These are phyloP conservation scores for Lachancea sp. DNA, from an alignment of 805 yeast species.

Conservation along the genomic window DNA sequence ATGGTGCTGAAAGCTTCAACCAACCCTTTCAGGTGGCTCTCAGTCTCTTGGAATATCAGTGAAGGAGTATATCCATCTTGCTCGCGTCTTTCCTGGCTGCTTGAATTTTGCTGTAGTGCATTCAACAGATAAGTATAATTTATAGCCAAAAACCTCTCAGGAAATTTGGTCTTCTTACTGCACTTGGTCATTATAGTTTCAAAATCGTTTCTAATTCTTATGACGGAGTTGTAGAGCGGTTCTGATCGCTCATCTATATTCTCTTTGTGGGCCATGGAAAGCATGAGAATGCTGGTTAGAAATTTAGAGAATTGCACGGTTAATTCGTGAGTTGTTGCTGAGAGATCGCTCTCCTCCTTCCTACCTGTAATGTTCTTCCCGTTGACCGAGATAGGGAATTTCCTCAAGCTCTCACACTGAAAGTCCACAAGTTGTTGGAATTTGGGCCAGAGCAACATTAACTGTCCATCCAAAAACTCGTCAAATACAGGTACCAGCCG, in stretches of 20 bases:
- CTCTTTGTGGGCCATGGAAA: constrained; percentile 37
- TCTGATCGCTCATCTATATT: constrained; percentile 41
- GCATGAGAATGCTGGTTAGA: constrained; percentile 60
- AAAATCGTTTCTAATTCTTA: constrained; percentile 68
- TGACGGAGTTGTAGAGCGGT: constrained; percentile 65
- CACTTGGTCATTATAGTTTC: constrained; percentile 73
- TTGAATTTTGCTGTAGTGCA: constrained; percentile 21
- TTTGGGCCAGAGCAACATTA: constrained; percentile 77
- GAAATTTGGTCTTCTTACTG: constrained; percentile 45
- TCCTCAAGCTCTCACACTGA: constrained; percentile 67
- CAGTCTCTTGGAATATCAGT: constrained; percentile 25
- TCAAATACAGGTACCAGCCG: constrained; percentile 61
- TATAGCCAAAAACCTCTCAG: constrained; percentile 67
- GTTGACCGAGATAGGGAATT: constrained; percentile 33
- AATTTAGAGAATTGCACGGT: constrained; percentile 77
- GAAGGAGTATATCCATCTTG: constrained; percentile 14
- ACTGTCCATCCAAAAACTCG: constrained; percentile 59
- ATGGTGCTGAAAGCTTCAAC: constrained; percentile 30
- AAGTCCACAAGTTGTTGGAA: constrained; percentile 71
- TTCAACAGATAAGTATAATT: constrained; percentile 34
- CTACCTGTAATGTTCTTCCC: constrained; percentile 29
- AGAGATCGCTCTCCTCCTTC: constrained; percentile 28
- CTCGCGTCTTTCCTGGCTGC: constrained; percentile 11
- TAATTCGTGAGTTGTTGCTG: constrained; percentile 47
- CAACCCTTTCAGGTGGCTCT: constrained; percentile 25